A percentile compares a stretch with the other conserved stretches of the same genome.
Conservation (phyloP, 2,329 filamentous ascomycete species). For the Lecanicillium sp. region DNA sequence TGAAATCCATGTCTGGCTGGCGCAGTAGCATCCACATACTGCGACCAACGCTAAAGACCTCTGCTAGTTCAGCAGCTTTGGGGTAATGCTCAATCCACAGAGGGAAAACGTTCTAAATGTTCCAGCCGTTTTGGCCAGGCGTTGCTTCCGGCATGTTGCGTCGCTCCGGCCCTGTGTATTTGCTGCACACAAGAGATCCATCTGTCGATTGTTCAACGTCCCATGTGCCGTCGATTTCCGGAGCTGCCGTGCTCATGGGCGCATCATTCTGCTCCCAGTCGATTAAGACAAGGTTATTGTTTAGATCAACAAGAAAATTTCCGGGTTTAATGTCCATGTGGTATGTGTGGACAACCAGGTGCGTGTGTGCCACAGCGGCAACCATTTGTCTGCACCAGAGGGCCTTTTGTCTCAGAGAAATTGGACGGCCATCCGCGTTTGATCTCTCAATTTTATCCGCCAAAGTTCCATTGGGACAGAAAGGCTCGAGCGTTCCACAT, state of each 20-base stretch:
- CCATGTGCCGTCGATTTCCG: conserved; percentile 3
- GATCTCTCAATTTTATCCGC: conserved; percentile 11
- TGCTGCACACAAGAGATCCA: conserved; percentile 10
- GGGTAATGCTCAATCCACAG: conserved; percentile 12
- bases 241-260: conserved; percentile 11
- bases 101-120: conserved; percentile 13
- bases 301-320: conserved; percentile 17
- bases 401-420: conserved; percentile 12
- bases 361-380: conserved; percentile 14
- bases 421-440: conserved; percentile 7
- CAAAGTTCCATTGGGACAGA: conserved; percentile 9
- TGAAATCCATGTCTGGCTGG: conserved; percentile 8
- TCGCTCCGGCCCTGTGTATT: conserved; percentile 8
- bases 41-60: conserved; percentile 14
- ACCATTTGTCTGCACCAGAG: conserved; percentile 18
- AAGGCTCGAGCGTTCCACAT: conserved; percentile 13
- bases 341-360: conserved; percentile 14
- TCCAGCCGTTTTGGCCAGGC: conserved; percentile 2
- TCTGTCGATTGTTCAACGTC: conserved; percentile 1
- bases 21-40: conserved; percentile 14
- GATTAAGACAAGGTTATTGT: conserved; percentile 13
- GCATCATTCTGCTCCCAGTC: conserved; percentile 20
- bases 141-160: conserved; percentile 10
- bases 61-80: conserved; percentile 12
- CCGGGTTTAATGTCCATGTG: conserved; percentile 23